Percentiles rank a stretch among this genome's conserved stretches.
phyloP scores from a whole-genome alignment of 805 yeast genomes.

The Candida germanica region DNA sequence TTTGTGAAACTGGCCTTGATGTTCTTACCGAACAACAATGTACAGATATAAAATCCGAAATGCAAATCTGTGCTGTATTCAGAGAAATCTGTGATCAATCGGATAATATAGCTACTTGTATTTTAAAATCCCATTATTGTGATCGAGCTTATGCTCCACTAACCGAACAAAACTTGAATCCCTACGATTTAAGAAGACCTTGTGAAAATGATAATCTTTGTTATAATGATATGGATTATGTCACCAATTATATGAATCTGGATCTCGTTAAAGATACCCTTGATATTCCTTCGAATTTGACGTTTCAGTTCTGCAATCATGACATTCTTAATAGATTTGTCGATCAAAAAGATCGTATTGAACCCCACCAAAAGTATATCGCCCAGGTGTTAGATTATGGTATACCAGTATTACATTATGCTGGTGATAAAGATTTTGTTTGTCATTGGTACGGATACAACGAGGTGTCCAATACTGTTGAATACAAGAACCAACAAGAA shows the following conservation, averaged over 20 bases:
- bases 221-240: slow-evolving; percentile 46
- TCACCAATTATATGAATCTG: slow-evolving; percentile 49
- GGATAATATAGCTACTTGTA: slow-evolving; percentile 6
- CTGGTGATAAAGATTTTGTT: slow-evolving; percentile 89
- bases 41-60: slow-evolving; percentile 20
- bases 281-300: slow-evolving; percentile 47
- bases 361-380: slow-evolving; percentile 60
- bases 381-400: slow-evolving; percentile 44
- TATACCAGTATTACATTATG: slow-evolving; percentile 77
- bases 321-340: slow-evolving; percentile 42
- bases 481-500: slow-evolving; percentile 15
- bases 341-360: slow-evolving; percentile 56
- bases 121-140: slow-evolving; percentile 8
- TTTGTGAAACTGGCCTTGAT: slow-evolving; percentile 51
- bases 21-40: slow-evolving; percentile 23
- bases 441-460: slow-evolving; percentile 90
- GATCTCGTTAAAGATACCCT: slow-evolving; percentile 49
- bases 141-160: slow-evolving; percentile 6
- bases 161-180: slow-evolving; percentile 4
- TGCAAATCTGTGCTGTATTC: slow-evolving; percentile 5
- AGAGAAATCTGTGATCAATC: background rate
- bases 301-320: slow-evolving; percentile 39
- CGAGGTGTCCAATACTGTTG: slow-evolving; percentile 41
- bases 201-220: slow-evolving; percentile 26
- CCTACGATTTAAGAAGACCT: slow-evolving; percentile 11